Base-by-base conservation (phyloP, 2,329 filamentous ascomycete species). In the Xylariaceae sp. region DNA sequence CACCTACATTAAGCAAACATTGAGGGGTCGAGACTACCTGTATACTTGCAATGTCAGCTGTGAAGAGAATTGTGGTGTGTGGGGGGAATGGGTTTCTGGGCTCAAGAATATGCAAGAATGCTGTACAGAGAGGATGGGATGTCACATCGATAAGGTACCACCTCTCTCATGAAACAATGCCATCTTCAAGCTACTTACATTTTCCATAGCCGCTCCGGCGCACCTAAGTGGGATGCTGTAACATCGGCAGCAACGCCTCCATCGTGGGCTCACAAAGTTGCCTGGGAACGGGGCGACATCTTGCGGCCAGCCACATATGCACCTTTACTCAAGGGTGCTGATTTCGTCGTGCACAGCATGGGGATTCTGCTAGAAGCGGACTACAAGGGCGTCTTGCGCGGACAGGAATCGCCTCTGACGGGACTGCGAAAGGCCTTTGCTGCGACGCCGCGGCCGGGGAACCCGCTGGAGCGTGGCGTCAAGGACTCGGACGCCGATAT, bases 311-410 rank as follows among this genome's bases (percentile, higher is more conserved):
- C 76, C 1, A 85, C 85, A 13, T 98, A 96, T 67, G 77, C 76
- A 7, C 69, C 82, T 1, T 76, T 90, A 33, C 77, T 98, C 46
- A 75, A 78, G 50, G 78, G 76, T 40, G 86, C 88, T 45, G 79
- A 88, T 60, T 89, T 81, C 40, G 89, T 97, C 17, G 83, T 98
- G 32, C 92, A 98, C 71, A 88, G 76, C 56, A 89, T 97, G 83
- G 92, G 92, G 8, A 96, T 98, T 54, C 74, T 98, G 13, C 77
- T 98, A 8, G 92, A 98, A 69, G 88, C 89, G 34, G 92, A 98
- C 69, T 98, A 98, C 77, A 98, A 98, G 66, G 85, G 85, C 51
- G 83, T 95, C 12, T 61, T 98, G 17, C 83, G 80, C 14, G 92
- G 92, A 35, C 80, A 77, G 44, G 89, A 95, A 55, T 88, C 85